phyloP scores from a whole-genome alignment of 805 yeast species.

The Pichia paraexigua region DNA sequence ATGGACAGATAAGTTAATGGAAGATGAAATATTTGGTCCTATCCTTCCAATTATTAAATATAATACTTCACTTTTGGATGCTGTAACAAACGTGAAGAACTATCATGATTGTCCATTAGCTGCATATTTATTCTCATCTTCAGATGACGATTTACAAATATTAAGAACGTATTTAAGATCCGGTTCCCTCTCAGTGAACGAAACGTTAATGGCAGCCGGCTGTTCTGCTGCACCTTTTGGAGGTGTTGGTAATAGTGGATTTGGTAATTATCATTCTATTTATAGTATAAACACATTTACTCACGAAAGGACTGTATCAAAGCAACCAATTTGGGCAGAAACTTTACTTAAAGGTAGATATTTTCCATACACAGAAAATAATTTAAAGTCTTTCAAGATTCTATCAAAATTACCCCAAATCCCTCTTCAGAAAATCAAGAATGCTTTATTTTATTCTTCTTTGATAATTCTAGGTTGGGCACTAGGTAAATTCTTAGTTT shows the following conservation, averaged over 20 bases:
- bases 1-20: constrained; percentile 66
- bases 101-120: constrained; percentile 76
- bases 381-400: constrained; percentile 13
- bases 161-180: constrained; percentile 36
- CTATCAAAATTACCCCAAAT: constrained; percentile 11
- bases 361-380: constrained; percentile 45
- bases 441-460: background rate
- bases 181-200: constrained; percentile 67
- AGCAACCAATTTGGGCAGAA: constrained; percentile 65
- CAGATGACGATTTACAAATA: background rate
- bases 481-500: constrained; percentile 5
- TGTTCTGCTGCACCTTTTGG: constrained; percentile 72
- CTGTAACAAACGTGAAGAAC: constrained; percentile 35
- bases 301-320: constrained; percentile 61
- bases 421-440: constrained; percentile 5
- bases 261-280: constrained; percentile 75
- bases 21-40: constrained; percentile 79
- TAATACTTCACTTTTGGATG: constrained; percentile 28
- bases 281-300: constrained; percentile 65
- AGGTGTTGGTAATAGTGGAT: constrained; percentile 81
- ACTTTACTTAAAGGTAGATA: constrained; percentile 47
- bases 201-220: constrained; percentile 61
- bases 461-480: constrained; percentile 9
- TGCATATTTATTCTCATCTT: constrained; percentile 33
- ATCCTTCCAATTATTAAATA: constrained; percentile 65